A percentile compares a stretch with the other conserved stretches of the same genome.
Evolutionary conservation across 1,139 yeast genomes (phyloP).

Genomic region (Kurtzmaniella quercitrusa): DNA sequence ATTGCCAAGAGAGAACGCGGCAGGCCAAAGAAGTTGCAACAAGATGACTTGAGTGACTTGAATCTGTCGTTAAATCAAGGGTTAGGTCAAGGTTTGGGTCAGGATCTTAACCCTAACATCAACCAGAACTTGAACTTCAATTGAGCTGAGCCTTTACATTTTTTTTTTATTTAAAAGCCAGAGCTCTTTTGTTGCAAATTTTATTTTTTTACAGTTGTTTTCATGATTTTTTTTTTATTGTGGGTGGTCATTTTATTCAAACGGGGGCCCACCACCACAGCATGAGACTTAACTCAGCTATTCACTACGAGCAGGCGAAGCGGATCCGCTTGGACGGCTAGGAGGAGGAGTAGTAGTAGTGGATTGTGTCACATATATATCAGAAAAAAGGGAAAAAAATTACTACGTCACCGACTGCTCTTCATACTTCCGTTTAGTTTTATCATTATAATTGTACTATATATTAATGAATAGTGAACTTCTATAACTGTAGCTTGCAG

Average conservation of each 20-base stretch:
- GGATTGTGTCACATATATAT: not conserved
- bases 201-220: not conserved
- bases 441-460: not conserved
- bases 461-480: not conserved
- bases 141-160: not conserved
- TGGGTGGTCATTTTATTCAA: not conserved
- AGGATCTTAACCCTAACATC: not conserved
- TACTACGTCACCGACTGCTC: not conserved
- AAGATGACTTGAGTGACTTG: constrained; percentile 7
- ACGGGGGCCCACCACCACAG: not conserved
- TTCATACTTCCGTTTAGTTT: not conserved
- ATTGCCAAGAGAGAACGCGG: constrained; percentile 16
- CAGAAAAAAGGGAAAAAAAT: not conserved
- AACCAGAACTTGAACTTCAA: constrained; percentile 2
- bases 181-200: not conserved
- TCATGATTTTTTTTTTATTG: not conserved
- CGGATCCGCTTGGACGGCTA: not conserved
- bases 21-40: constrained; percentile 13
- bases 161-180: too few relatives aligned
- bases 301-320: not conserved
- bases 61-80: constrained; percentile 3
- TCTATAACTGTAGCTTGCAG: not conserved
- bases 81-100: not conserved
- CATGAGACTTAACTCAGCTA: not conserved
- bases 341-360: too few relatives aligned